Conservation (phyloP, 192 early-diverging fungal genomes). For the Coemansia sp. region DNA sequence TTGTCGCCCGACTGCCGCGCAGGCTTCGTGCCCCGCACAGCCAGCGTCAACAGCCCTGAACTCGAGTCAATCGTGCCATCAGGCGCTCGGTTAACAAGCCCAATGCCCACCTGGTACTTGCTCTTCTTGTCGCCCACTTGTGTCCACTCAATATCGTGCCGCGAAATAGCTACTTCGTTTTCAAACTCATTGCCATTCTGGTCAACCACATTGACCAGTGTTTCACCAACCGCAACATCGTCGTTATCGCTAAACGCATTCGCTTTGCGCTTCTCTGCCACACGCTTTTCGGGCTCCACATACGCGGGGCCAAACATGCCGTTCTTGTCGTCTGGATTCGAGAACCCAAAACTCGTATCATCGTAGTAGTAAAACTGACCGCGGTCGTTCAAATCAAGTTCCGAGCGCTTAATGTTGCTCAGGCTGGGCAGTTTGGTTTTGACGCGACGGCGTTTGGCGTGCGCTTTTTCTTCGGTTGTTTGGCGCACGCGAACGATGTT, state of each 20-base stretch:
- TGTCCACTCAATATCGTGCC: slow-evolving; percentile 38
- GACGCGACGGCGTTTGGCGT: slow-evolving; percentile 28
- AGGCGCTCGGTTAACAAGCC: slow-evolving; percentile 15
- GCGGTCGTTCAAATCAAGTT: slow-evolving; percentile 31
- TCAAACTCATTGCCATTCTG: slow-evolving; percentile 16
- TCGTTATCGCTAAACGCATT: slow-evolving; percentile 37
- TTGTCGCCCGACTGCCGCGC: slow-evolving; percentile 17
- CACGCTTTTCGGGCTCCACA: not conserved
- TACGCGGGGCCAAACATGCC: slow-evolving; percentile 27
- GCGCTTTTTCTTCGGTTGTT: slow-evolving; percentile 43
- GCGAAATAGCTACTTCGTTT: slow-evolving; percentile 28
- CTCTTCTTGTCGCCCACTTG: slow-evolving; percentile 10
- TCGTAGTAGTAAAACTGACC: slow-evolving; percentile 48
- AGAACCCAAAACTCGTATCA: slow-evolving; percentile 46
- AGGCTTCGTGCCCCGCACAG: slow-evolving; percentile 40
- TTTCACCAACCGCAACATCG: slow-evolving; percentile 28
- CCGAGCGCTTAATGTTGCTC: slow-evolving; percentile 20
- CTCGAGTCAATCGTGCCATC: slow-evolving; percentile 22
- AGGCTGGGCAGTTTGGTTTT: slow-evolving; percentile 21
- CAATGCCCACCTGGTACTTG: slow-evolving; percentile 33
- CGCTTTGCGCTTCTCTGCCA: slow-evolving; percentile 11
- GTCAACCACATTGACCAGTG: slow-evolving; percentile 9
- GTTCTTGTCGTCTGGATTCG: slow-evolving; percentile 14
- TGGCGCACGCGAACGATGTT: slow-evolving; percentile 50
- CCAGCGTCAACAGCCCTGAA: slow-evolving; percentile 24